These are phyloP conservation scores for Pseudozyma hubeiensis DNA, from an alignment of 1,284 basidiomycete species.

Conservation along the genomic window DNA sequence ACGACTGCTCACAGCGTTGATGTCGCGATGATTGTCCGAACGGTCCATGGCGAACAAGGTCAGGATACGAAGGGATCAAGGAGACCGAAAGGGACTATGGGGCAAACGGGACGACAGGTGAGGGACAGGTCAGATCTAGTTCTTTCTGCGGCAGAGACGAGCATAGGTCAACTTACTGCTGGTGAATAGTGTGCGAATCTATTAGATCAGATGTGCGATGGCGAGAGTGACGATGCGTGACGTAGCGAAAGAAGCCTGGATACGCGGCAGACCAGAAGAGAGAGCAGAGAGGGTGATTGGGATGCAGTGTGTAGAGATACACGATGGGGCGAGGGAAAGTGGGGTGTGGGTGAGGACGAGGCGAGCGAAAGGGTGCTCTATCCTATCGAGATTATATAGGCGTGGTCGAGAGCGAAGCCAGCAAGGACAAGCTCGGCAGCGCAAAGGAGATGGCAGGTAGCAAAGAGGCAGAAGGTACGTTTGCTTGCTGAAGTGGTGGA, in stretches of 20 bases:
- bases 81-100: neutral
- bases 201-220: neutral
- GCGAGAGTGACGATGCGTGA: neutral
- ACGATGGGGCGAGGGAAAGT: too few species aligned
- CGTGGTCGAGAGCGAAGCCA: too few species aligned
- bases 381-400: too few species aligned
- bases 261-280: neutral
- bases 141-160: neutral
- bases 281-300: neutral
- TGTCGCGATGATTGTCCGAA: constrained; percentile 32
- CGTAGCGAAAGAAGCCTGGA: neutral
- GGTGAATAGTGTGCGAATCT: neutral
- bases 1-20: constrained; percentile 43
- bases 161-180: neutral
- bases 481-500: too few species aligned
- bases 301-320: too few species aligned
- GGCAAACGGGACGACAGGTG: neutral
- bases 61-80: neutral
- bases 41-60: constrained; percentile 18
- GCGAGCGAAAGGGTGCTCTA: too few species aligned
- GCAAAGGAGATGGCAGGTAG: too few species aligned
- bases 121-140: neutral
- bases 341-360: neutral
- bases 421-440: too few species aligned
- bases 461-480: too few species aligned